A percentile compares a stretch with the other conserved stretches of the same genome.
phyloP scores from a whole-genome alignment of 2,329 filamentous ascomycete genomes.

The Beauveria rudraprayagi region DNA sequence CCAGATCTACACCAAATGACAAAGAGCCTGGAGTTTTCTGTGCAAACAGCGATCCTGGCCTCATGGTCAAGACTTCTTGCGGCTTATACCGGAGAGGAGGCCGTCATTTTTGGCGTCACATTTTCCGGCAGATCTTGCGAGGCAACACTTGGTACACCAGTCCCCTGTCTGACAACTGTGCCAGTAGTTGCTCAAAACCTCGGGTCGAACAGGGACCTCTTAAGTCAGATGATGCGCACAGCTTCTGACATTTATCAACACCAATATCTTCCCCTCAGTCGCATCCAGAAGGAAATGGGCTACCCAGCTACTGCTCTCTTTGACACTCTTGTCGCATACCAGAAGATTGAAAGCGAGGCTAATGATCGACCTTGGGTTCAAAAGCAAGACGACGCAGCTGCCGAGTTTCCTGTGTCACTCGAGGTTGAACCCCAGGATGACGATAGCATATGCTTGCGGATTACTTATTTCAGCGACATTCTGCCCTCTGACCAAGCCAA shows the following conservation, averaged over 20 bases:
- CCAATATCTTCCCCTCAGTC: conserved; percentile 62
- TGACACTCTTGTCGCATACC: conserved; percentile 79
- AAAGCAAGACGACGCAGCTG: conserved; percentile 56
- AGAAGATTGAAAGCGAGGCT: conserved; percentile 42
- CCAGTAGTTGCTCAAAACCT: conserved; percentile 57
- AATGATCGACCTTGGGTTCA: conserved; percentile 46
- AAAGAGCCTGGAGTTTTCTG: conserved; percentile 51
- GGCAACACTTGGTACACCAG: conserved; percentile 49
- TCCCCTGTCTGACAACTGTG: conserved; percentile 77
- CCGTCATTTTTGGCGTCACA: conserved; percentile 71
- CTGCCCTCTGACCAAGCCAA: conserved; percentile 61
- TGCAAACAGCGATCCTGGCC: conserved; percentile 69
- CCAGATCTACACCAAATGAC: conserved; percentile 47
- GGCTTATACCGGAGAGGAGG: conserved; percentile 66
- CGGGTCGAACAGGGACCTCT: conserved; percentile 45
- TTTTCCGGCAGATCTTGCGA: conserved; percentile 65
- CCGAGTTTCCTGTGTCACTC: conserved; percentile 74
- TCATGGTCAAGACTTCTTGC: conserved; percentile 71
- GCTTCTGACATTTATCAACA: conserved; percentile 59
- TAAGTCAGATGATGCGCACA: conserved; percentile 56
- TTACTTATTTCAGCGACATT: conserved; percentile 58
- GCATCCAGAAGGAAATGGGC: conserved; percentile 66
- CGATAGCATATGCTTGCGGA: conserved; percentile 47
- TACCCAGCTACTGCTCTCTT: conserved; percentile 61
- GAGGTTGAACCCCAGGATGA: conserved; percentile 56